Conservation (phyloP, 352 stramenopile genomes). For the Phytopythium helicoides region DNA sequence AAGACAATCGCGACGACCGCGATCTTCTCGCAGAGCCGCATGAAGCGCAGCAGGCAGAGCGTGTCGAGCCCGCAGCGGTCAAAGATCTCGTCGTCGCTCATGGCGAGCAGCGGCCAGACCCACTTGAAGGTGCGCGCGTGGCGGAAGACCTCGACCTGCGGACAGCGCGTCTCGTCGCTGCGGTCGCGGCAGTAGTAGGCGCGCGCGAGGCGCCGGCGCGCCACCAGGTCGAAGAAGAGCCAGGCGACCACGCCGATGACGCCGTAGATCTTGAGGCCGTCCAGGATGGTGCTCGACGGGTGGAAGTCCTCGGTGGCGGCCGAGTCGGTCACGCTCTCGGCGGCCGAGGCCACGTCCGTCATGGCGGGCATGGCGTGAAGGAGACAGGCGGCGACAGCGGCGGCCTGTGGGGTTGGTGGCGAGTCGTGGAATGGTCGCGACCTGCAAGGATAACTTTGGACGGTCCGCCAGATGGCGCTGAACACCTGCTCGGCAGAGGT, state of each 20-base stretch:
- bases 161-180: slow-evolving; percentile 49
- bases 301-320: slow-evolving; percentile 47
- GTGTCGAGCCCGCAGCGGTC: slow-evolving; percentile 76
- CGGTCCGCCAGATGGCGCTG: too few relatives aligned
- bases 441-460: too few relatives aligned
- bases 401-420: too few relatives aligned
- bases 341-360: slow-evolving; percentile 24
- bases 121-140: slow-evolving; percentile 42
- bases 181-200: slow-evolving; percentile 79
- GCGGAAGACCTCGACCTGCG: slow-evolving; percentile 33
- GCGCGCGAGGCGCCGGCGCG: slow-evolving; percentile 45
- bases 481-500: too few relatives aligned
- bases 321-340: slow-evolving; percentile 25
- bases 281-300: slow-evolving; percentile 62
- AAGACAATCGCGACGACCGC: slow-evolving; percentile 51
- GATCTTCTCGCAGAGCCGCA: slow-evolving; percentile 71
- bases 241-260: slow-evolving; percentile 60
- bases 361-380: slow-evolving; percentile 22
- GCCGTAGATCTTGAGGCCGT: slow-evolving; percentile 65
- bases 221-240: slow-evolving; percentile 63
- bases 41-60: slow-evolving; percentile 77
- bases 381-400: too few relatives aligned
- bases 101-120: slow-evolving; percentile 52
- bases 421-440: too few relatives aligned
- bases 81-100: slow-evolving; percentile 66